phyloP scores from a whole-genome alignment of 2,329 filamentous ascomycete genomes.

The Cordyceps cicadae region DNA sequence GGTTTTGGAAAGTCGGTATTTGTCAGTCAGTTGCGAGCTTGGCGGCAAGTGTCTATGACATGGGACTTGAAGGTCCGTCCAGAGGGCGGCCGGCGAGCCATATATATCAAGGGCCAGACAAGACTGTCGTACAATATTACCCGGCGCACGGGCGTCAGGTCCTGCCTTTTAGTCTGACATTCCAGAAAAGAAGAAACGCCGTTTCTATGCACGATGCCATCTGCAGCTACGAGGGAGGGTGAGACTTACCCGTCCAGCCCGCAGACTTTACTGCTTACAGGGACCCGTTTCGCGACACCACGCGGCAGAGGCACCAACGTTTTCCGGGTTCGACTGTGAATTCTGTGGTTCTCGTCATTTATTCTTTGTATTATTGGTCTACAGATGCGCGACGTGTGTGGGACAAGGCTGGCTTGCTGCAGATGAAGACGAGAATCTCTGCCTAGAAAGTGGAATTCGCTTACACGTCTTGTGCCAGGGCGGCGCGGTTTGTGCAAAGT shows the following conservation, averaged over 20 bases:
- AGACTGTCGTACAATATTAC: constrained; percentile 5
- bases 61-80: too few species aligned
- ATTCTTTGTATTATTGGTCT: not conserved
- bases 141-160: not conserved
- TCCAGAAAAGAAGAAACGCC: not conserved
- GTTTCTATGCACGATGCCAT: not conserved
- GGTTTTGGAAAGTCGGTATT: too few species aligned
- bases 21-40: too few species aligned
- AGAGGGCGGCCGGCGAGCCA: too few species aligned
- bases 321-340: not conserved
- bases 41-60: too few species aligned
- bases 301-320: not conserved
- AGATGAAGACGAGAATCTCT: not conserved
- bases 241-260: constrained; percentile 1
- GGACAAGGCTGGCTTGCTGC: not conserved
- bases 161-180: not conserved
- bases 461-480: not conserved
- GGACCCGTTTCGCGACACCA: not conserved
- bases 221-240: not conserved
- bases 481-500: not conserved
- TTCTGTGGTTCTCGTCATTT: not conserved
- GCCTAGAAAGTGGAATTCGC: not conserved
- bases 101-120: not conserved
- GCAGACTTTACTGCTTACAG: constrained; percentile 4
- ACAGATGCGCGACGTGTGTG: not conserved